Conservation (phyloP, 2,329 filamentous ascomycete species). For the Lasiodiplodia theobromae region DNA sequence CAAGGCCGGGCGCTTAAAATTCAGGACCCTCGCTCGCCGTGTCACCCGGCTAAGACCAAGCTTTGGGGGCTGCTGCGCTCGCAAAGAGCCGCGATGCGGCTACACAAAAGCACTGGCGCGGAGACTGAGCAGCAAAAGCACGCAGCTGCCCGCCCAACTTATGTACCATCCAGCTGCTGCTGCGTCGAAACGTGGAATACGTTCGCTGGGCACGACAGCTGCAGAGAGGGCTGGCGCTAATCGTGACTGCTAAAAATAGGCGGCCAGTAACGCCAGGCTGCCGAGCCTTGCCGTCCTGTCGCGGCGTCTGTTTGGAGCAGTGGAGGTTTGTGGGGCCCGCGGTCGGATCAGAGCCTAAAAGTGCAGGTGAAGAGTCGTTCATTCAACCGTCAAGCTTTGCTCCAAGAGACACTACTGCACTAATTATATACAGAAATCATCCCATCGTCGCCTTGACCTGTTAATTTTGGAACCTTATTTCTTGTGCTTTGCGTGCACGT, state of each 20-base stretch:
- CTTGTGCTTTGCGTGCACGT: slow-evolving; percentile 70
- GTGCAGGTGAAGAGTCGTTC: slow-evolving; percentile 12
- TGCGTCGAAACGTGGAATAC: slow-evolving; percentile 8
- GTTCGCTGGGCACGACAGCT: slow-evolving; percentile 5
- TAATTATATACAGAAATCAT: slow-evolving; percentile 12
- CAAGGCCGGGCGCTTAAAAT: slow-evolving; percentile 28
- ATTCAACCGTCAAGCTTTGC: slow-evolving; percentile 14
- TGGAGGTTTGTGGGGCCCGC: not conserved
- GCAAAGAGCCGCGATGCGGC: slow-evolving; percentile 17
- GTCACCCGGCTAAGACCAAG: slow-evolving; percentile 8
- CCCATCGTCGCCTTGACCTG: not conserved
- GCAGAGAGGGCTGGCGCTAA: slow-evolving; percentile 15
- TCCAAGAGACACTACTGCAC: slow-evolving; percentile 2
- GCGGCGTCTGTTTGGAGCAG: slow-evolving; percentile 1
- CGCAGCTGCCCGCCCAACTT: slow-evolving; percentile 1
- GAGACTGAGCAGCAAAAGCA: slow-evolving; percentile 15
- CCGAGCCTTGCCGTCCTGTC: not conserved
- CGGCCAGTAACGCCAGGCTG: slow-evolving; percentile 7
- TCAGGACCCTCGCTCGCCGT: slow-evolving; percentile 17
- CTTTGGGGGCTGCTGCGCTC: slow-evolving; percentile 24
- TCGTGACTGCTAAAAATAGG: slow-evolving; percentile 23
- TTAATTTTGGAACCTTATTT: slow-evolving; percentile 11
- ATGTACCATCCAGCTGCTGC: not conserved
- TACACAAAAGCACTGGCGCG: slow-evolving; percentile 11
- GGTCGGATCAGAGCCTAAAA: slow-evolving; percentile 16